phyloP scores from a whole-genome alignment of 495 filamentous ascomycete species.

The Platismatia glauca region DNA sequence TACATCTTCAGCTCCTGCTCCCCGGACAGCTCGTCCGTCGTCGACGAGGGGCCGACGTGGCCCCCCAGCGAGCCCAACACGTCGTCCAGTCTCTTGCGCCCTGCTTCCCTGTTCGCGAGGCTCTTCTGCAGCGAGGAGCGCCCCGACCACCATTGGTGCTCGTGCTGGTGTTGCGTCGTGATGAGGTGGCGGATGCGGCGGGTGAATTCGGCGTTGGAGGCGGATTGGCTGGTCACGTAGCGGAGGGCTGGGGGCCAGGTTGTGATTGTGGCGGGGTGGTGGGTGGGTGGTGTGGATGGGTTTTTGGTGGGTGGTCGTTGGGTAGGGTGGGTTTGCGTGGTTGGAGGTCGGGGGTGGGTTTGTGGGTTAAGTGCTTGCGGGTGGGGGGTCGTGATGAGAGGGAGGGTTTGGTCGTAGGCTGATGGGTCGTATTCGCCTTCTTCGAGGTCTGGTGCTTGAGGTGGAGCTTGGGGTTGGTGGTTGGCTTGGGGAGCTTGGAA shows the following conservation, averaged over 20 bases:
- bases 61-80: slow-evolving; percentile 29
- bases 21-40: slow-evolving; percentile 15
- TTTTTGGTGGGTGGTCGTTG: neutral
- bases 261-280: slow-evolving; percentile 50
- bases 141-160: slow-evolving; percentile 54
- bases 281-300: slow-evolving; percentile 9
- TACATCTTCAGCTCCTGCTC: slow-evolving; percentile 49
- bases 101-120: slow-evolving; percentile 40
- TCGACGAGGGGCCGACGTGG: neutral
- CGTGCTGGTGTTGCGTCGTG: slow-evolving; percentile 53
- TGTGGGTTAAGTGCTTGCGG: neutral
- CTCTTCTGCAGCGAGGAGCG: slow-evolving; percentile 43
- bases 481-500: neutral
- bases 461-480: neutral
- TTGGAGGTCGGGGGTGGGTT: neutral
- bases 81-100: slow-evolving; percentile 45
- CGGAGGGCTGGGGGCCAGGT: slow-evolving; percentile 56
- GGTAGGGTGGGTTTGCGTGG: slow-evolving; percentile 11
- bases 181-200: slow-evolving; percentile 46
- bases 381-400: slow-evolving; percentile 33
- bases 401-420: slow-evolving; percentile 37
- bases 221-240: slow-evolving; percentile 51
- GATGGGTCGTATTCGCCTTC: slow-evolving; percentile 19
- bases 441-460: slow-evolving; percentile 11
- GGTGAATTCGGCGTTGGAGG: slow-evolving; percentile 38